Conservation (phyloP, 2,329 filamentous ascomycete species). For the Alternaria tenuissima region DNA sequence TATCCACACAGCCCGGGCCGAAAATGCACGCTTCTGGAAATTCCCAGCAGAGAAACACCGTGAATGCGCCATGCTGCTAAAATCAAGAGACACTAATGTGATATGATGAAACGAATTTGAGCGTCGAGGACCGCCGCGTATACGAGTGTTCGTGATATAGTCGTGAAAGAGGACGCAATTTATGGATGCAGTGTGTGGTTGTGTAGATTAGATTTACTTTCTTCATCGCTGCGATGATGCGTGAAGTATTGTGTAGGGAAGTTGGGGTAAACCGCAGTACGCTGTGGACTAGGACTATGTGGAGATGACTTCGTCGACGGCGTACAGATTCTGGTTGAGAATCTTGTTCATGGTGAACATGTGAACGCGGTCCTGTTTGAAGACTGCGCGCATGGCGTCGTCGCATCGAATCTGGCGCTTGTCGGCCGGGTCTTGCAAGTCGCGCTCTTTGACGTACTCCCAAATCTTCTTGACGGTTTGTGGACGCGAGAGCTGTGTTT, state of each 20-base stretch:
- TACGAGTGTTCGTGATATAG: constrained; percentile 6
- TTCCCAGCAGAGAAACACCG: constrained; percentile 5
- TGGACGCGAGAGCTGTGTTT: constrained; percentile 85
- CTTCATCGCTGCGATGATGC: background rate
- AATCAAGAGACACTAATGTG: constrained; percentile 3
- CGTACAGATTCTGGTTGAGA: constrained; percentile 87
- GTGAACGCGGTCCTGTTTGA: constrained; percentile 88
- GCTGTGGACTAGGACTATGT: background rate
- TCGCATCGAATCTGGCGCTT: constrained; percentile 94
- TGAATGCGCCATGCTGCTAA: constrained; percentile 24
- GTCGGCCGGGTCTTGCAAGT: constrained; percentile 89
- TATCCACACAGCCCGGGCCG: background rate
- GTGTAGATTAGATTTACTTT: constrained; percentile 5
- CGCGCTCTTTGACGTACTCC: constrained; percentile 89
- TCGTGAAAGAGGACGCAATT: constrained; percentile 4
- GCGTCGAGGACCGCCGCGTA: background rate
- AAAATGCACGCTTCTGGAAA: constrained; percentile 6
- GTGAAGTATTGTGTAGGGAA: background rate
- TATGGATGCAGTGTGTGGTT: background rate
- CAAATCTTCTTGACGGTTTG: constrained; percentile 97
- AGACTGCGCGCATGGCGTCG: constrained; percentile 87
- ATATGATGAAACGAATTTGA: background rate
- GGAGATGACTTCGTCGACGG: constrained; percentile 69
- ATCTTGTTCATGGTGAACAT: constrained; percentile 99
- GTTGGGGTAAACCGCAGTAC: background rate